phyloP scores from a whole-genome alignment of 768 basidiomycete species.

The Hypholoma fasciculare region DNA sequence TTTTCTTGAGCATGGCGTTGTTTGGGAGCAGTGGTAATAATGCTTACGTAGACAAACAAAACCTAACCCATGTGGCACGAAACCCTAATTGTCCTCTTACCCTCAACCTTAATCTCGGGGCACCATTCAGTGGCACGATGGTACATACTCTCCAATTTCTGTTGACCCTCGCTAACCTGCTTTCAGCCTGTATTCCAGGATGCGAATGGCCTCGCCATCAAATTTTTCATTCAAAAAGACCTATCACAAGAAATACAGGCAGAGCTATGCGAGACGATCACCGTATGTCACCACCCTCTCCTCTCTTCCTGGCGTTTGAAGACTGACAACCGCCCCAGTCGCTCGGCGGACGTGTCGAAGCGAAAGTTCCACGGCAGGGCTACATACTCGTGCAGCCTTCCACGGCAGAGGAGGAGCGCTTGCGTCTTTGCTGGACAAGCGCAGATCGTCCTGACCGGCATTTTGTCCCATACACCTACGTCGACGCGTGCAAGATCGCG shows the following conservation, averaged over 20 bases:
- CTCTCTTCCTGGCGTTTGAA: not conserved
- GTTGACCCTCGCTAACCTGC: not conserved
- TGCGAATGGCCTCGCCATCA: slow-evolving; percentile 62
- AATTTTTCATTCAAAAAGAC: slow-evolving; percentile 86
- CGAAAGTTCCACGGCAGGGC: slow-evolving; percentile 76
- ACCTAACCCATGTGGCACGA: slow-evolving; percentile 34
- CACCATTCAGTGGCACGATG: slow-evolving; percentile 6
- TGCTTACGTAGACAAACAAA: slow-evolving; percentile 14
- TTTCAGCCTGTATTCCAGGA: slow-evolving; percentile 74
- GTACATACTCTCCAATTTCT: not conserved
- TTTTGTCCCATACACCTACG: slow-evolving; percentile 80
- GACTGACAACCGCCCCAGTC: slow-evolving; percentile 39
- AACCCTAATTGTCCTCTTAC: slow-evolving; percentile 35
- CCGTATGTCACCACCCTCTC: slow-evolving; percentile 40
- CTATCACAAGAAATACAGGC: slow-evolving; percentile 66
- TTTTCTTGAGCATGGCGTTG: not conserved
- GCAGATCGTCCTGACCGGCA: slow-evolving; percentile 70
- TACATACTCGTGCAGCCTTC: slow-evolving; percentile 71
- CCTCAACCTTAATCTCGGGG: slow-evolving; percentile 58
- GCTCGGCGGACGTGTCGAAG: slow-evolving; percentile 75
- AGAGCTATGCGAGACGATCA: slow-evolving; percentile 73
- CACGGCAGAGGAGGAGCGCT: slow-evolving; percentile 71
- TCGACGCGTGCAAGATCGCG: slow-evolving; percentile 83
- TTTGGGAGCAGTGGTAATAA: not conserved
- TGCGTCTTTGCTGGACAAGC: slow-evolving; percentile 72